Evolutionary conservation across 176 grass and related monocot genomes (phyloP).

Genomic region (Puccinellia tenuiflora): DNA sequence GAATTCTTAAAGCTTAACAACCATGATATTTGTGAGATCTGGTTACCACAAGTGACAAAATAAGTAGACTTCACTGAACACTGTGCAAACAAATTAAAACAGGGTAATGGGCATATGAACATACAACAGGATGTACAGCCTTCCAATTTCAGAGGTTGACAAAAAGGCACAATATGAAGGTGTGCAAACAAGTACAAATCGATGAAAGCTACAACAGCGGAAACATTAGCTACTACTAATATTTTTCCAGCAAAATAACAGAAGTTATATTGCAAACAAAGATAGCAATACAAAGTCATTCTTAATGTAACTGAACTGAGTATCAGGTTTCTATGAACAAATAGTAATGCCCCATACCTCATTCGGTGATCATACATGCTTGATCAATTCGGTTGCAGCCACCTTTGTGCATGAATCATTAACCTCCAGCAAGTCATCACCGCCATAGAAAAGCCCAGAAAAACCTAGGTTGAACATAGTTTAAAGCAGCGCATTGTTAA

Average conservation of each 20-base stretch:
- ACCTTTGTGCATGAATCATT: no score
- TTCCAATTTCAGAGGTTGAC: background rate
- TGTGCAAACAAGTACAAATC: background rate
- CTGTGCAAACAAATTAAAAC: background rate
- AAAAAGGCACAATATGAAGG: background rate
- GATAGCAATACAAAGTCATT: background rate
- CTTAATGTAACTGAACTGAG: no score
- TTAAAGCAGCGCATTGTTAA: no score
- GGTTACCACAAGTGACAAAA: background rate
- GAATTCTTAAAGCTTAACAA: background rate
- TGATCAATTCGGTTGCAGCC: no score
- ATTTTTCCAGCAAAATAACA: background rate
- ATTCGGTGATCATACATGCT: no score
- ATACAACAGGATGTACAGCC: background rate
- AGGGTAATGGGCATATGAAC: slow-evolving; percentile 3
- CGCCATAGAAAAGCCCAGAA: no score
- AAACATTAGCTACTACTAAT: background rate
- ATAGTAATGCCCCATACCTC: no score
- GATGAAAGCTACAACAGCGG: background rate
- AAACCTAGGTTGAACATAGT: no score
- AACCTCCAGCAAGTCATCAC: no score
- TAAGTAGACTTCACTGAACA: background rate
- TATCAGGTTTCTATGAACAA: no score
- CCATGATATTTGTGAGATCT: background rate
- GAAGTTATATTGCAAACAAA: background rate